Conservation (phyloP, 176 grass and related monocot species). For the Secale cereale region DNA sequence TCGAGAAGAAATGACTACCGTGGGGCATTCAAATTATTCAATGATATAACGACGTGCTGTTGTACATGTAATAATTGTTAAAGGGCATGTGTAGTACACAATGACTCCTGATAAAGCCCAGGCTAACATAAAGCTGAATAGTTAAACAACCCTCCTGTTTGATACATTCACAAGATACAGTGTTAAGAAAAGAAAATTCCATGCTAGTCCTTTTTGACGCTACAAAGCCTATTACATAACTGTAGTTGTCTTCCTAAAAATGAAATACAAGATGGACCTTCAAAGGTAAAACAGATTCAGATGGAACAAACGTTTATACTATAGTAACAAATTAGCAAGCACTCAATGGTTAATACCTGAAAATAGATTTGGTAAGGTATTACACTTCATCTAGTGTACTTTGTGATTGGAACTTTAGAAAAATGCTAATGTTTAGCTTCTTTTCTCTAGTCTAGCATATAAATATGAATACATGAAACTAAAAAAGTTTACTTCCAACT, state of each 20-base stretch:
- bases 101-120: not conserved
- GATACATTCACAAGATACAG: not conserved
- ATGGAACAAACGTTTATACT: not conserved
- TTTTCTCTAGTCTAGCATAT: constrained; percentile 16
- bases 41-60: not conserved
- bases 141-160: not conserved
- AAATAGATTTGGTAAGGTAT: not conserved
- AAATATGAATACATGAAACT: constrained; percentile 11
- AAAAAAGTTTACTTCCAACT: constrained; percentile 16
- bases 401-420: not conserved
- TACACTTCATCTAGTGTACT: not conserved
- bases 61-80: not conserved
- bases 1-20: not conserved
- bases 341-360: not conserved
- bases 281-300: not conserved
- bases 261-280: not conserved
- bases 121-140: not conserved
- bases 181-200: not conserved
- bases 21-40: not conserved
- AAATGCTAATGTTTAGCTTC: constrained; percentile 13
- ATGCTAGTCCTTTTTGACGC: not conserved
- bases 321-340: not conserved
- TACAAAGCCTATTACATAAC: not conserved
- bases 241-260: not conserved
- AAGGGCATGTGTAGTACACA: not conserved